These are phyloP conservation scores for Mariannaea sp. DNA, from an alignment of 2,329 filamentous ascomycete species.

Conservation along the genomic window DNA sequence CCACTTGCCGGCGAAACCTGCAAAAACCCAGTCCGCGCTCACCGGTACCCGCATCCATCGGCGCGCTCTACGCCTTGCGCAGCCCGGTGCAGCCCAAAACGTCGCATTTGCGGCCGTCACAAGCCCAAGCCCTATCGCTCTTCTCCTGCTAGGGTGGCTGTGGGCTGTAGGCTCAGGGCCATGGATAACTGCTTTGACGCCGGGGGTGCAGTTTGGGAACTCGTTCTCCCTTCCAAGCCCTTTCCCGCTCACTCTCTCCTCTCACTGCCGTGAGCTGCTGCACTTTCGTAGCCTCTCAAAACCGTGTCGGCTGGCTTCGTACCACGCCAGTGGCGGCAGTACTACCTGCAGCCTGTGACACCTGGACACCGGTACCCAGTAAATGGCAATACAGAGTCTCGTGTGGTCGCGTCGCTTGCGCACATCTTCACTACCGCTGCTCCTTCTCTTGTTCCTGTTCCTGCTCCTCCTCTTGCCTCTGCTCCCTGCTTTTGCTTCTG, in stretches of 20 bases:
- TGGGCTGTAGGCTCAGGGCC: slow-evolving; percentile 34
- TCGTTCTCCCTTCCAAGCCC: slow-evolving; percentile 16
- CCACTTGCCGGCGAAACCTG: too few species aligned
- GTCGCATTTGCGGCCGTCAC: slow-evolving; percentile 21
- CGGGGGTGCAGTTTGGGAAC: slow-evolving; percentile 24
- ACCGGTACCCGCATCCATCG: slow-evolving; percentile 10
- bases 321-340: slow-evolving; percentile 36
- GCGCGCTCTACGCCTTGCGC: slow-evolving; percentile 7
- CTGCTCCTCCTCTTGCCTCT: too few species aligned
- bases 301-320: slow-evolving; percentile 34
- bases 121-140: slow-evolving; percentile 26
- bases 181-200: slow-evolving; percentile 34
- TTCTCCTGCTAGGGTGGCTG: slow-evolving; percentile 25
- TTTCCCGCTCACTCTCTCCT: slow-evolving; percentile 24
- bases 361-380: slow-evolving; percentile 38
- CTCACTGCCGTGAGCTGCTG: slow-evolving; percentile 34
- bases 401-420: slow-evolving; percentile 35
- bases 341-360: slow-evolving; percentile 38
- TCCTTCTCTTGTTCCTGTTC: too few species aligned
- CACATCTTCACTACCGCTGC: slow-evolving; percentile 28
- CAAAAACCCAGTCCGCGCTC: slow-evolving; percentile 7
- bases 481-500: too few species aligned
- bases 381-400: slow-evolving; percentile 39
- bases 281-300: slow-evolving; percentile 36
- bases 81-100: slow-evolving; percentile 20